Percentiles rank a stretch among this genome's conserved stretches.
These are phyloP conservation scores for Datisca glomerata DNA, from an alignment of 306 rosid genomes.

Conservation along the genomic window DNA sequence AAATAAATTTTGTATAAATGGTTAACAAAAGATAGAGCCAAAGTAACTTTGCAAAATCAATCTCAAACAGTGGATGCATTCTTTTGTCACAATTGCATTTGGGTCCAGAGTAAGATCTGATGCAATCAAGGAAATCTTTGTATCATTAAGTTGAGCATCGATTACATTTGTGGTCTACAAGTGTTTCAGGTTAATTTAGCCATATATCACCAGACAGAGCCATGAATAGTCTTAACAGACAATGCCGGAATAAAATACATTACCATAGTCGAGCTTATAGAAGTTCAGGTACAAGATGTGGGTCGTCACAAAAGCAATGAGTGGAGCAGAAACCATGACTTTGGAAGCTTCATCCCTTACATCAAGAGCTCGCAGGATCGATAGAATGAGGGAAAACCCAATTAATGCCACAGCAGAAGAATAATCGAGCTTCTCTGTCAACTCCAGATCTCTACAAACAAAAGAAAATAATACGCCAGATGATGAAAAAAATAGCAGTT, in stretches of 20 bases:
- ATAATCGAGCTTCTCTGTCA: slow-evolving; percentile 75
- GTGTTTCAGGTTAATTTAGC: not conserved
- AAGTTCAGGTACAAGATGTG: slow-evolving; percentile 85
- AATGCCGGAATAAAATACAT: slow-evolving; percentile 8
- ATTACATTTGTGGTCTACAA: too few relatives aligned
- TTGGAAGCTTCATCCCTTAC: slow-evolving; percentile 83
- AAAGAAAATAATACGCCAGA: not conserved
- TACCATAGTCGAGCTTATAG: slow-evolving; percentile 71
- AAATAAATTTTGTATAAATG: too few relatives aligned
- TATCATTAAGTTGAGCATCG: too few relatives aligned
- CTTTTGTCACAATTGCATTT: not conserved
- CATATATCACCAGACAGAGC: not conserved
- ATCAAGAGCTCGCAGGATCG: slow-evolving; percentile 55
- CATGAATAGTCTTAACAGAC: not conserved
- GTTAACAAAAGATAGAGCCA: not conserved
- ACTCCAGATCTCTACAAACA: slow-evolving; percentile 69
- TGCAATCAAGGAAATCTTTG: not conserved
- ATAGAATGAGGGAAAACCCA: slow-evolving; percentile 65
- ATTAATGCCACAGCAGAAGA: slow-evolving; percentile 86
- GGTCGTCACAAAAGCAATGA: slow-evolving; percentile 73
- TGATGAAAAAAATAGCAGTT: not conserved
- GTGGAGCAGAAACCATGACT: slow-evolving; percentile 91
- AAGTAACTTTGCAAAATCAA: not conserved
- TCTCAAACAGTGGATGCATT: not conserved
- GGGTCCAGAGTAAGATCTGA: not conserved